Percentiles rank a stretch among this genome's conserved stretches.
Evolutionary conservation across 1,284 basidiomycete genomes (phyloP).

Genomic region (Rhodotorula sp.): DNA sequence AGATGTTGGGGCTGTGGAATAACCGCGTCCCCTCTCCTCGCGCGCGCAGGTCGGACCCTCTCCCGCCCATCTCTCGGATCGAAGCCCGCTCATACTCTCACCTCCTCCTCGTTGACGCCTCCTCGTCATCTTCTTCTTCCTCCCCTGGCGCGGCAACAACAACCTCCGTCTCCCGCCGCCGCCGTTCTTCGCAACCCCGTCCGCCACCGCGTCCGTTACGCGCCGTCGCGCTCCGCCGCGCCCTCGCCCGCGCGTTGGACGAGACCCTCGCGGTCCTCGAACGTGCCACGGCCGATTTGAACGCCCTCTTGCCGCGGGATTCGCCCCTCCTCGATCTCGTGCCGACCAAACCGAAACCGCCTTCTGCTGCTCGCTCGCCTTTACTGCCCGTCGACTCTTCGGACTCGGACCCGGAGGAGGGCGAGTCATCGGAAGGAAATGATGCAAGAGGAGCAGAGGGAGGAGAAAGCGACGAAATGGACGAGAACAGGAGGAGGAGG

Average conservation of each 20-base stretch:
- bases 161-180: not conserved
- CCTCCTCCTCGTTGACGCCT: conserved; percentile 1
- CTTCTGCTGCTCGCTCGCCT: not conserved
- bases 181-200: not conserved
- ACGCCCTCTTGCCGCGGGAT: conserved; percentile 11
- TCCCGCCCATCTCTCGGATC: conserved; percentile 35
- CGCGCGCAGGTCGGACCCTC: conserved; percentile 21
- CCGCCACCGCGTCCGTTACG: conserved; percentile 3
- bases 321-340: conserved; percentile 16
- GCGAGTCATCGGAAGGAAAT: not conserved
- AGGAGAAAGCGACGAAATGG: too few relatives aligned
- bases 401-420: not conserved
- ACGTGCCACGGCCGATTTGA: not conserved
- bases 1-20: too few relatives aligned
- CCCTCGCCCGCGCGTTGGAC: not conserved
- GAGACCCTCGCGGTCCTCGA: not conserved
- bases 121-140: not conserved
- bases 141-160: not conserved
- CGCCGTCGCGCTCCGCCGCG: conserved; percentile 4
- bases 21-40: not conserved
- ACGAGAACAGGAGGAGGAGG: too few relatives aligned
- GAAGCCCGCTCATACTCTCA: conserved; percentile 12
- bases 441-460: not conserved
- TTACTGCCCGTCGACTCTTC: not conserved
- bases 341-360: not conserved